Evolutionary conservation across 352 stramenopile genomes (phyloP).

Genomic region (Globisporangium camurandrum): DNA sequence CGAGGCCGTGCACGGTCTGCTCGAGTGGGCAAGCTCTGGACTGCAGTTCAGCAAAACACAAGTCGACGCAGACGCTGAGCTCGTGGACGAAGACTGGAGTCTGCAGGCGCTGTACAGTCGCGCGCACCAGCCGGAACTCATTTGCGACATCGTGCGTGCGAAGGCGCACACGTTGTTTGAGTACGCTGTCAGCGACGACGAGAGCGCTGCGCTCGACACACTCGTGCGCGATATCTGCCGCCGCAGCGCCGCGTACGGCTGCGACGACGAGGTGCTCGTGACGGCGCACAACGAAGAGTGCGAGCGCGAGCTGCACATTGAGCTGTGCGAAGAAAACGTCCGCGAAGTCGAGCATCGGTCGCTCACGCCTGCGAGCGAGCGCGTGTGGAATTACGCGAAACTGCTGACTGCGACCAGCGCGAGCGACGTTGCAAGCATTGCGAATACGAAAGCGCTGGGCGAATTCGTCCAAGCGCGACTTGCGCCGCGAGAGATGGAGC

Average conservation of each 20-base stretch:
- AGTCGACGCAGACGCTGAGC: constrained; percentile 12
- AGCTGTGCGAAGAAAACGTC: constrained; percentile 38
- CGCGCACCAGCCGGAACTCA: constrained; percentile 18
- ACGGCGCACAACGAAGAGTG: constrained; percentile 41
- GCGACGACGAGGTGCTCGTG: constrained; percentile 33
- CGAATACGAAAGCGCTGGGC: background rate
- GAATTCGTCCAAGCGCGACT: background rate
- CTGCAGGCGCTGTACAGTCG: constrained; percentile 30
- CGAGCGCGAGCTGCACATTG: constrained; percentile 48
- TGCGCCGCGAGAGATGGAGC: constrained; percentile 4
- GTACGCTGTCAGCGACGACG: background rate
- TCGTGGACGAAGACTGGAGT: constrained; percentile 43
- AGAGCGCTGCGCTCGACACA: background rate
- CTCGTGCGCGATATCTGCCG: constrained; percentile 14
- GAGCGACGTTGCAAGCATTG: background rate
- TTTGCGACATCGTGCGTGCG: constrained; percentile 28
- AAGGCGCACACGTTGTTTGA: constrained; percentile 2
- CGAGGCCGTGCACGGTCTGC: constrained; percentile 46
- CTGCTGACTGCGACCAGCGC: constrained; percentile 11
- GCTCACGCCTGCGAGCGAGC: constrained; percentile 15
- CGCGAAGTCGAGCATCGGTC: constrained; percentile 9
- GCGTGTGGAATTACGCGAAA: constrained; percentile 14
- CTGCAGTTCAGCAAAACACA: constrained; percentile 52
- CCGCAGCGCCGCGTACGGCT: constrained; percentile 15
- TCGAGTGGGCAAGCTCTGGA: constrained; percentile 76